Evolutionary conservation across 2,329 filamentous ascomycete species (phyloP).

Genomic region (Venturia pyrina): DNA sequence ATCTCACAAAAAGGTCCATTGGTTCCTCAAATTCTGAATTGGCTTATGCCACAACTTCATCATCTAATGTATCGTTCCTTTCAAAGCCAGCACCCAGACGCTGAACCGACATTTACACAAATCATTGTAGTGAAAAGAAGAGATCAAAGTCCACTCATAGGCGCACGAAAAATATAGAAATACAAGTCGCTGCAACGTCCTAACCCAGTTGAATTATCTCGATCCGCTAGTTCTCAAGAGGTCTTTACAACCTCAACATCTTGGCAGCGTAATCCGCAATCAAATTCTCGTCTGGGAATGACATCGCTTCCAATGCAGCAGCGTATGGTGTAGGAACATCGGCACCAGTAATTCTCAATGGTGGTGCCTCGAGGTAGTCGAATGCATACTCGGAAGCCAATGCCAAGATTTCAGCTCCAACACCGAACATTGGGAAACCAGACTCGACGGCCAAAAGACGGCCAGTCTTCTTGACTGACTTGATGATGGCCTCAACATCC

Average conservation of each 20-base stretch:
- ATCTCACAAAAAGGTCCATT: background rate
- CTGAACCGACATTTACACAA: conserved; percentile 1
- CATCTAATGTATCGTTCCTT: background rate
- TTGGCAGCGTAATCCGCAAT: conserved; percentile 86
- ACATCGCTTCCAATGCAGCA: conserved; percentile 84
- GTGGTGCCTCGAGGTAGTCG: conserved; percentile 92
- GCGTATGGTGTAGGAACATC: conserved; percentile 97
- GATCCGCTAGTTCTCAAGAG: background rate
- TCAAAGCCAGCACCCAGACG: background rate
- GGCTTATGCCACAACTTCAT: background rate
- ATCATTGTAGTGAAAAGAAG: background rate
- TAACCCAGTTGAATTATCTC: background rate
- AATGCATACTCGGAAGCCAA: conserved; percentile 96
- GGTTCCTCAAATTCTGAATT: background rate
- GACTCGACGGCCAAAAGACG: conserved; percentile 87
- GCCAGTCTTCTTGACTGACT: conserved; percentile 97
- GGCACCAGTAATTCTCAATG: conserved; percentile 87
- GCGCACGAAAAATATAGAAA: conserved; percentile 3
- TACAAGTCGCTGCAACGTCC: background rate
- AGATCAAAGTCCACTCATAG: background rate
- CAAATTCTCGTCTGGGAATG: conserved; percentile 80
- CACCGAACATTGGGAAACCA: conserved; percentile 91
- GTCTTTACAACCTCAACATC: conserved; percentile 62
- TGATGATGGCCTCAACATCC: conserved; percentile 88
- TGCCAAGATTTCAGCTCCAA: conserved; percentile 85